A percentile compares a stretch with the other conserved stretches of the same genome.
Evolutionary conservation across 2,329 filamentous ascomycete genomes (phyloP).

Genomic region (Incumbomyces lentus): DNA sequence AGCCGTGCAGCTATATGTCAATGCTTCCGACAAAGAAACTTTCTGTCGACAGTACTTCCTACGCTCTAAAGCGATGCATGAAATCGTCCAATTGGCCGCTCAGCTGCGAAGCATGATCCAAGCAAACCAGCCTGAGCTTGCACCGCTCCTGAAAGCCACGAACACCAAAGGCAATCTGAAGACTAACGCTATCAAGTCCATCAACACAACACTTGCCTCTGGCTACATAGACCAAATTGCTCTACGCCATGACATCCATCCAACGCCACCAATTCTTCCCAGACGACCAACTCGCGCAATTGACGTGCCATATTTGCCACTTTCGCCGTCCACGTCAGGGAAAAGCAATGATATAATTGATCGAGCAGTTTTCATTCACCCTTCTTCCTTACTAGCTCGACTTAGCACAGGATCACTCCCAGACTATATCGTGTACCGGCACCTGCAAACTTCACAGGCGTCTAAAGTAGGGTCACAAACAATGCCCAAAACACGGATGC

Average conservation of each 20-base stretch:
- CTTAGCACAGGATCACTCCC: conserved; percentile 63
- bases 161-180: conserved; percentile 46
- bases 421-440: conserved; percentile 75
- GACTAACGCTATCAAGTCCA: conserved; percentile 59
- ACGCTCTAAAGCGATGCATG: conserved; percentile 73
- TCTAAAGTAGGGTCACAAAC: conserved; percentile 36
- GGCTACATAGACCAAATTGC: conserved; percentile 93
- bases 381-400: conserved; percentile 68
- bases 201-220: conserved; percentile 84
- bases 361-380: conserved; percentile 75
- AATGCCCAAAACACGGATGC: conserved; percentile 68
- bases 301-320: conserved; percentile 81
- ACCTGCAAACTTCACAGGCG: conserved; percentile 61
- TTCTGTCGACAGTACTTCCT: conserved; percentile 83
- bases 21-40: conserved; percentile 51
- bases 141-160: conserved; percentile 59
- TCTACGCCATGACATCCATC: conserved; percentile 78
- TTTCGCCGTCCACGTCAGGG: conserved; percentile 48
- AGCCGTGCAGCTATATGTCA: conserved; percentile 70
- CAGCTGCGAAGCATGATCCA: conserved; percentile 77
- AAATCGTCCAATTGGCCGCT: conserved; percentile 69
- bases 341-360: conserved; percentile 43
- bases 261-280: conserved; percentile 55
- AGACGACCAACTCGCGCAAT: conserved; percentile 74
- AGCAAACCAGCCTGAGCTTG: conserved; percentile 45